phyloP scores from a whole-genome alignment of 2,329 filamentous ascomycete genomes.

The Claviceps paspali region DNA sequence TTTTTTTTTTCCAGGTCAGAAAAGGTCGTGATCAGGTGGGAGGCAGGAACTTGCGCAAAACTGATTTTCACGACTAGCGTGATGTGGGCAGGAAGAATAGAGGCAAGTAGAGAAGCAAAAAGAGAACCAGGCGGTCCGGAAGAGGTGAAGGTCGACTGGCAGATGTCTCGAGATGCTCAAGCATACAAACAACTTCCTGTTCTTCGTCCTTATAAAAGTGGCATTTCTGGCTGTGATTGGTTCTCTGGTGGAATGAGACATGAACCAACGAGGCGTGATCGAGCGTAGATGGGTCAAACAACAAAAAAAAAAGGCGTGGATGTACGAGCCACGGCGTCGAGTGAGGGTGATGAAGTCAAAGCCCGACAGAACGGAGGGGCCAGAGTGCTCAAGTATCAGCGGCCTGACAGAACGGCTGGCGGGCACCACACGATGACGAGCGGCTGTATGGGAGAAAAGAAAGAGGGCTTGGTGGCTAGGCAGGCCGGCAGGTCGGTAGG shows the following conservation, averaged over 20 bases:
- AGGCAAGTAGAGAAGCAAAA: slow-evolving; percentile 2
- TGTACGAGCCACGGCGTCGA: slow-evolving; percentile 16
- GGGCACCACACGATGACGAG: slow-evolving; percentile 11
- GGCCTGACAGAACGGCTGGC: slow-evolving; percentile 6
- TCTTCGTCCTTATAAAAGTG: slow-evolving; percentile 15
- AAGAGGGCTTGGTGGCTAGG: background rate
- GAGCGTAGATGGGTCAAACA: slow-evolving; percentile 20
- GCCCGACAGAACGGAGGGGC: background rate
- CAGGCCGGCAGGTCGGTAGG: background rate
- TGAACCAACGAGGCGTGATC: slow-evolving; percentile 19
- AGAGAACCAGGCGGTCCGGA: slow-evolving; percentile 3
- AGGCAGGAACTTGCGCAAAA: background rate
- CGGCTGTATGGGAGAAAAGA: slow-evolving; percentile 6
- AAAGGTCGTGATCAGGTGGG: background rate
- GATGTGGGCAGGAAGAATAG: background rate
- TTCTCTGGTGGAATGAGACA: slow-evolving; percentile 13
- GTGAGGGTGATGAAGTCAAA: slow-evolving; percentile 1
- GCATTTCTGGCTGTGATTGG: slow-evolving; percentile 19
- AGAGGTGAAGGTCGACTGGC: background rate
- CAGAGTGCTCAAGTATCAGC: background rate
- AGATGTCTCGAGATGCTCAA: slow-evolving; percentile 16
- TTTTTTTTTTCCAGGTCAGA: background rate
- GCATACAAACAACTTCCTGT: slow-evolving; percentile 10
- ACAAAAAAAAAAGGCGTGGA: slow-evolving; percentile 17
- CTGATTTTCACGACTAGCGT: background rate